Conservation (phyloP, 306 rosid species). For the Castanea sativa region DNA sequence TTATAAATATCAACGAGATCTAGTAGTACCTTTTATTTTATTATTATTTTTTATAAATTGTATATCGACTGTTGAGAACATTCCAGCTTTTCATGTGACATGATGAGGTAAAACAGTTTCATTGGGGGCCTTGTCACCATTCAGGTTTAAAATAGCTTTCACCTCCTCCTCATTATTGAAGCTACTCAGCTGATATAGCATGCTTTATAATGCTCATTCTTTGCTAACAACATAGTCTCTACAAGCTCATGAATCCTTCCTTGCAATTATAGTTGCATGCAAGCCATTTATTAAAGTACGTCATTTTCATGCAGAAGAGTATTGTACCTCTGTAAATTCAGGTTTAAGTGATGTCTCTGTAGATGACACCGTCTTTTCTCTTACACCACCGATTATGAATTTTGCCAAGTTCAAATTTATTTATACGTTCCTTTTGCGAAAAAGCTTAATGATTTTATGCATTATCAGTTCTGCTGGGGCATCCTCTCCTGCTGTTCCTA, state of each 20-base stretch:
- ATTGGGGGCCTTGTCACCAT: background rate
- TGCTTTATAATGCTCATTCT: background rate
- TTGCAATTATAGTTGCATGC: too few species aligned
- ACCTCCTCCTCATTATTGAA: background rate
- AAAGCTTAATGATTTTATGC: conserved; percentile 23
- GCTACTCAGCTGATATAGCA: background rate
- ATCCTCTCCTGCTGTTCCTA: conserved; percentile 83
- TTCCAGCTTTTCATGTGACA: background rate
- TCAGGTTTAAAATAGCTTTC: background rate
- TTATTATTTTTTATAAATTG: too few species aligned
- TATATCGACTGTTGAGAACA: background rate
- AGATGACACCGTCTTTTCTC: background rate
- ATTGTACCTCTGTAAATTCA: background rate
- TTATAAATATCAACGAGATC: too few species aligned
- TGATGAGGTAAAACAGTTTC: background rate
- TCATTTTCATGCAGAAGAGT: background rate
- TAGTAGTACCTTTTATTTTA: too few species aligned
- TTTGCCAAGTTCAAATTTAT: background rate
- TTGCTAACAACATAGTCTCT: background rate
- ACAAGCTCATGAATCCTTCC: background rate
- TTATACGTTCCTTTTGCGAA: conserved; percentile 2
- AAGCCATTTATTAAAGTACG: too few species aligned
- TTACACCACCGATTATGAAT: background rate
- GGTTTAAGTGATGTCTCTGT: background rate
- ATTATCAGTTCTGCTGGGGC: conserved; percentile 94